A percentile compares a stretch with the other conserved stretches of the same genome.
Conservation (phyloP, 176 grass and related monocot species). For the Phoenix dactylifera region DNA sequence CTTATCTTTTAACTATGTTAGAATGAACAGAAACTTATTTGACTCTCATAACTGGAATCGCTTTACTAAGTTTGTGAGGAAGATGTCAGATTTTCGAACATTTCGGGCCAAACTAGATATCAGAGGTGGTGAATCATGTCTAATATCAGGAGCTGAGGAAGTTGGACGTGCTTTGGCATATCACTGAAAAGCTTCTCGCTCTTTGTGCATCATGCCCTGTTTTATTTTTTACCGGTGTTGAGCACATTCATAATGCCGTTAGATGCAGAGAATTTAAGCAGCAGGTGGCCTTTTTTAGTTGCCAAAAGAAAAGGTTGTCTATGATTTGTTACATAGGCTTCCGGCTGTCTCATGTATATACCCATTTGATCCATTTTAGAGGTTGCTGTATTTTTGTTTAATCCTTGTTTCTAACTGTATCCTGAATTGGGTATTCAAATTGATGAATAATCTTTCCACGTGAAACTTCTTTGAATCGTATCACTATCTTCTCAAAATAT, state of each 20-base stretch:
- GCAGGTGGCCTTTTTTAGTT: conserved; percentile 28
- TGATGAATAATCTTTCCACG: too few species aligned
- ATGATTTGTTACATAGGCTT: conserved; percentile 18
- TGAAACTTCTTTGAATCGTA: too few species aligned
- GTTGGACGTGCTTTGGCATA: conserved; percentile 36
- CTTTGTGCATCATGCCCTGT: background rate
- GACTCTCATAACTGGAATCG: conserved; percentile 57
- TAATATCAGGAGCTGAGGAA: conserved; percentile 38
- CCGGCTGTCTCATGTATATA: conserved; percentile 40
- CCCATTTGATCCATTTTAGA: too few species aligned
- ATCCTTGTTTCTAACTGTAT: too few species aligned
- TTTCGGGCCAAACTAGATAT: conserved; percentile 54
- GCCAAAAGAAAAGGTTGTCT: conserved; percentile 12
- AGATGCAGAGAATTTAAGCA: conserved; percentile 1
- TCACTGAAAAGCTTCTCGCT: conserved; percentile 20
- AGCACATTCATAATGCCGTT: conserved; percentile 15
- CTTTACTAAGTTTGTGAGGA: conserved; percentile 60
- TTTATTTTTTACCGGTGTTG: conserved; percentile 19
- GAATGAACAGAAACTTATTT: conserved; percentile 68
- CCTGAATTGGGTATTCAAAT: too few species aligned
- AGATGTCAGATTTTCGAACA: conserved; percentile 56
- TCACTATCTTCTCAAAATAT: too few species aligned
- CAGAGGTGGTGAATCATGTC: conserved; percentile 38
- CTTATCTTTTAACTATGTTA: conserved; percentile 74
- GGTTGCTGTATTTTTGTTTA: too few species aligned